These are phyloP conservation scores for Debaryomyces prosopidis DNA, from an alignment of 805 yeast genomes.

Conservation along the genomic window DNA sequence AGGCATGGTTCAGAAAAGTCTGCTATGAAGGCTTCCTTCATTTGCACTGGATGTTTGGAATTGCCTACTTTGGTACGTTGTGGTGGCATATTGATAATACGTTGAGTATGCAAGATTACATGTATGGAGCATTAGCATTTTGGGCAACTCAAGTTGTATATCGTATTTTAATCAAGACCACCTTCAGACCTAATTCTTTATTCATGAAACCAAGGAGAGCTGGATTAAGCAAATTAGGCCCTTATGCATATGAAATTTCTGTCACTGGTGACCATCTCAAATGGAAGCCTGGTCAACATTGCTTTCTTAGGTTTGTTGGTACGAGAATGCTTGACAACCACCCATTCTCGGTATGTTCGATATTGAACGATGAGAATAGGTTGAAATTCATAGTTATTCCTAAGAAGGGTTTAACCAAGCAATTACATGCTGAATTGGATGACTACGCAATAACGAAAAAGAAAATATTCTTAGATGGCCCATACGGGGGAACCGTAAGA, in stretches of 20 bases:
- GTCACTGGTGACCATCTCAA: slow-evolving; percentile 36
- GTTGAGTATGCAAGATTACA: slow-evolving; percentile 40
- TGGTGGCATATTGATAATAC: slow-evolving; percentile 42
- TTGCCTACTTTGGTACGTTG: slow-evolving; percentile 48
- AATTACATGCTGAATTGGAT: slow-evolving; percentile 30
- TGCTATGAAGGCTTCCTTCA: slow-evolving; percentile 52
- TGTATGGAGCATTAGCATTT: slow-evolving; percentile 52
- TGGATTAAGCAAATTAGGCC: slow-evolving; percentile 21
- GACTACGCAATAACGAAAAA: slow-evolving; percentile 22
- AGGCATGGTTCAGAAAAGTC: slow-evolving; percentile 37
- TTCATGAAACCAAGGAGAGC: slow-evolving; percentile 42
- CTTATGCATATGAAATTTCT: slow-evolving; percentile 32
- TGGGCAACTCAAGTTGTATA: slow-evolving; percentile 52
- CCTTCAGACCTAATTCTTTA: slow-evolving; percentile 43
- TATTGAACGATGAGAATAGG: slow-evolving; percentile 23
- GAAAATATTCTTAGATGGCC: slow-evolving; percentile 52
- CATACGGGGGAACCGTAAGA: slow-evolving; percentile 56
- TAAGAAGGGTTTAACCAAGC: slow-evolving; percentile 46
- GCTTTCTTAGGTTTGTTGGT: slow-evolving; percentile 48
- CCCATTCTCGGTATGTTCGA: slow-evolving; percentile 53
- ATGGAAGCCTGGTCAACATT: slow-evolving; percentile 60
- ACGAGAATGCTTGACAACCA: slow-evolving; percentile 50
- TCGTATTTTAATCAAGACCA: slow-evolving; percentile 46
- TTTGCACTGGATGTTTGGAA: slow-evolving; percentile 53
- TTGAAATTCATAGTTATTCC: slow-evolving; percentile 49